Conservation (phyloP, 768 basidiomycete genomes). For the Astraeus odoratus region DNA sequence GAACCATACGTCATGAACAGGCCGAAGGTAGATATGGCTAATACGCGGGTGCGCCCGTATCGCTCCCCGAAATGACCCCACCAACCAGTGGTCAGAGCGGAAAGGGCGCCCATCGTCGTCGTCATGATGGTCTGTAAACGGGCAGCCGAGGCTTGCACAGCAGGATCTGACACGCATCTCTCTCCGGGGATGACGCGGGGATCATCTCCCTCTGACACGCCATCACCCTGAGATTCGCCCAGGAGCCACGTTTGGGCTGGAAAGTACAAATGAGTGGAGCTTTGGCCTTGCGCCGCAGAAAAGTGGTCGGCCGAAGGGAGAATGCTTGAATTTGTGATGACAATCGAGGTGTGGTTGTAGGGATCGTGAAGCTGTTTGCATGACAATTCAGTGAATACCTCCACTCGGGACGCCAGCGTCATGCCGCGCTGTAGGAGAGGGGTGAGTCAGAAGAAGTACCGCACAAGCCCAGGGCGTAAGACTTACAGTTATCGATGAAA, state of each 20-base stretch:
- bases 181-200: slow-evolving; percentile 31
- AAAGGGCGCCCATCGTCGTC: slow-evolving; percentile 69
- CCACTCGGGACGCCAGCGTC: slow-evolving; percentile 71
- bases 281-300: slow-evolving; percentile 5
- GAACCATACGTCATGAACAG: slow-evolving; percentile 63
- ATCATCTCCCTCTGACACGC: slow-evolving; percentile 31
- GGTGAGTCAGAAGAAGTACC: slow-evolving; percentile 8
- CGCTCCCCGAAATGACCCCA: slow-evolving; percentile 81
- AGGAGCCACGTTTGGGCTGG: slow-evolving; percentile 4
- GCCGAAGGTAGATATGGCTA: slow-evolving; percentile 60
- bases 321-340: neutral
- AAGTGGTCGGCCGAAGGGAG: slow-evolving; percentile 2
- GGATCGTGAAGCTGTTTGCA: slow-evolving; percentile 50
- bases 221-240: slow-evolving; percentile 17
- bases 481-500: slow-evolving; percentile 60
- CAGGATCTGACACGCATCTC: slow-evolving; percentile 40
- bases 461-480: neutral
- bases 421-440: slow-evolving; percentile 55
- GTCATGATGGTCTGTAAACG: slow-evolving; percentile 73
- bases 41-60: slow-evolving; percentile 68
- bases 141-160: slow-evolving; percentile 63
- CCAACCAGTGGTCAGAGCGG: slow-evolving; percentile 77
- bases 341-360: slow-evolving; percentile 32
- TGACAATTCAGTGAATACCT: slow-evolving; percentile 73
- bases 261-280: slow-evolving; percentile 9